Conservation (phyloP, 192 early-diverging fungal species). For the Coemansia sp. region DNA sequence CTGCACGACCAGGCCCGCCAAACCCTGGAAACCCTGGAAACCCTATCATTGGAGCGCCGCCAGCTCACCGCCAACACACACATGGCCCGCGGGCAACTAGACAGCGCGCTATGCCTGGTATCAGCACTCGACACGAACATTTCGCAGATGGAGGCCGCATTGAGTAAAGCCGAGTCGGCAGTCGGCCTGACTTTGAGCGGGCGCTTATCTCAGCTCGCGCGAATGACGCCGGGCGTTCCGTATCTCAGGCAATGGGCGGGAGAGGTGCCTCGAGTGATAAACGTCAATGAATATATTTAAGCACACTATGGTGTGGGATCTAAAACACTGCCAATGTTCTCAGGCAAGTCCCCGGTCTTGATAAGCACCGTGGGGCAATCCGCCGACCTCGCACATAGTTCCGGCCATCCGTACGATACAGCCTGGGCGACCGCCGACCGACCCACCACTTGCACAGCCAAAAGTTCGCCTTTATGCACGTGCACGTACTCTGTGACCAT, state of each 20-base stretch:
- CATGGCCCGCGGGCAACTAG: conserved; percentile 10
- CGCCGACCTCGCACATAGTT: conserved; percentile 20
- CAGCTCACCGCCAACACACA: not conserved
- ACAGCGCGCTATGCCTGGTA: not conserved
- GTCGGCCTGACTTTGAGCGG: conserved; percentile 30
- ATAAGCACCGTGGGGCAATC: conserved; percentile 41
- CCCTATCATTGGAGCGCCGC: not conserved
- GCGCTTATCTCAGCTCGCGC: conserved; percentile 28
- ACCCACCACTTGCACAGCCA: conserved; percentile 33
- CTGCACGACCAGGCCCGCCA: not conserved
- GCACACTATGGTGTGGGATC: conserved; percentile 21
- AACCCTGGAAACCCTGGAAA: not conserved
- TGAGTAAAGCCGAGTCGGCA: conserved; percentile 31
- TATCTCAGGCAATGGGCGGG: conserved; percentile 42
- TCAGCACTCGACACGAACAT: conserved; percentile 28
- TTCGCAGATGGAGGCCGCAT: conserved; percentile 12
- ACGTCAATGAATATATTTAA: conserved; percentile 13
- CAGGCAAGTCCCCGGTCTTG: conserved; percentile 30
- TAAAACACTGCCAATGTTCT: conserved; percentile 37
- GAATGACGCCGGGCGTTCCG: conserved; percentile 13
- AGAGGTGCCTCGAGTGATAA: conserved; percentile 17
- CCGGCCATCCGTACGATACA: conserved; percentile 39
- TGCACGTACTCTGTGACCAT: conserved; percentile 28
- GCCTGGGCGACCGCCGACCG: conserved; percentile 6
- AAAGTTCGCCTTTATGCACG: conserved; percentile 28